Conservation (phyloP, 2,329 filamentous ascomycete genomes). For the Cladorrhinum sp. region DNA sequence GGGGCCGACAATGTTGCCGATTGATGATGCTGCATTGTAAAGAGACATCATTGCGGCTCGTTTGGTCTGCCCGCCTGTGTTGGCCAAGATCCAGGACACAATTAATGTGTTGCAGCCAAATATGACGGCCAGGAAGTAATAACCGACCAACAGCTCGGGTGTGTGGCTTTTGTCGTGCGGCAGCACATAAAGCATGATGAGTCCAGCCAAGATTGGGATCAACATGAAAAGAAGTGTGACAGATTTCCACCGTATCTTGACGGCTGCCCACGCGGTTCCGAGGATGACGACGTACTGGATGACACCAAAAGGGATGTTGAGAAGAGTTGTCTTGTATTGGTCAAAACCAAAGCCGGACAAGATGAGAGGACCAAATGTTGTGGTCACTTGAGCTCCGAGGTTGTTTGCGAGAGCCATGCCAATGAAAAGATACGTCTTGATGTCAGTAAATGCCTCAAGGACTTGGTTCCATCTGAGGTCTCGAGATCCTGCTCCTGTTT, state of each 20-base stretch:
- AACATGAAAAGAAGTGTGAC: slow-evolving; percentile 51
- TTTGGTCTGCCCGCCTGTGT: slow-evolving; percentile 59
- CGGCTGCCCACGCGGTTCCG: slow-evolving; percentile 55
- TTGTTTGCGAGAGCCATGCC: slow-evolving; percentile 60
- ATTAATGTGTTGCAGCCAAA: slow-evolving; percentile 65
- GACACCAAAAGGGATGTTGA: slow-evolving; percentile 66
- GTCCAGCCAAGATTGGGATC: slow-evolving; percentile 58
- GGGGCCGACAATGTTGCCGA: slow-evolving; percentile 66
- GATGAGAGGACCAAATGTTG: slow-evolving; percentile 64
- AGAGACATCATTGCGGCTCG: slow-evolving; percentile 58
- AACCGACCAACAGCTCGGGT: slow-evolving; percentile 53
- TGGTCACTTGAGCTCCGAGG: slow-evolving; percentile 60
- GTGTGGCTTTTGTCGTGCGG: slow-evolving; percentile 41
- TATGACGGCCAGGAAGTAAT: slow-evolving; percentile 64
- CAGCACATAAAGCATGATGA: slow-evolving; percentile 55
- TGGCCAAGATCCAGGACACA: slow-evolving; percentile 66
- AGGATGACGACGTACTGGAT: slow-evolving; percentile 60
- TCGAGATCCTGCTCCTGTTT: slow-evolving; percentile 70
- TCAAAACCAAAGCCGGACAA: slow-evolving; percentile 58
- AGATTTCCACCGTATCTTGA: slow-evolving; percentile 56
- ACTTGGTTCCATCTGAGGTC: slow-evolving; percentile 67
- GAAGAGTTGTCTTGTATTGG: slow-evolving; percentile 53
- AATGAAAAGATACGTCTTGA: slow-evolving; percentile 58
- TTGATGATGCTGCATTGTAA: slow-evolving; percentile 59
- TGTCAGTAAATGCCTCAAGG: slow-evolving; percentile 46